Percentiles rank a stretch among this genome's conserved stretches.
phyloP scores from a whole-genome alignment of 1,284 basidiomycete species.

The Apiotrichum laibachii region DNA sequence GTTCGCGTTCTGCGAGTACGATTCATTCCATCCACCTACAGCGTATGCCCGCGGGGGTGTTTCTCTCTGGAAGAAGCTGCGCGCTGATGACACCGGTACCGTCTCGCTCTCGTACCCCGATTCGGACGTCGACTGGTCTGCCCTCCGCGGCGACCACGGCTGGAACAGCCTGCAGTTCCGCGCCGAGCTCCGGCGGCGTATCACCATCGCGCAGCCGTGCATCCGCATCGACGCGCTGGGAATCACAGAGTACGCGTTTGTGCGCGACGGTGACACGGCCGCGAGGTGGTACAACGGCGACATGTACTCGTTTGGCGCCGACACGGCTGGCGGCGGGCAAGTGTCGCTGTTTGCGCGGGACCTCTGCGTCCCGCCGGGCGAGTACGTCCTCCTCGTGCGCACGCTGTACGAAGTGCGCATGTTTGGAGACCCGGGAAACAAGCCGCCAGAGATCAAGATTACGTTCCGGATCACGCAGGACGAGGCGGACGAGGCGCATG shows the following conservation, averaged over 20 bases:
- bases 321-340: constrained; percentile 6
- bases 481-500: neutral
- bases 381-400: constrained; percentile 37
- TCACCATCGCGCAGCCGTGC: constrained; percentile 20
- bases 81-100: constrained; percentile 21
- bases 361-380: constrained; percentile 30
- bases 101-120: neutral
- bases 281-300: constrained; percentile 45
- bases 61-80: constrained; percentile 36
- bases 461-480: constrained; percentile 26
- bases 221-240: constrained; percentile 40
- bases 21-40: constrained; percentile 29
- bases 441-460: constrained; percentile 32
- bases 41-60: constrained; percentile 35
- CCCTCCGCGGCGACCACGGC: constrained; percentile 44
- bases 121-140: constrained; percentile 31
- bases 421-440: constrained; percentile 44
- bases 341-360: constrained; percentile 35
- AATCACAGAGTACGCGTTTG: constrained; percentile 43
- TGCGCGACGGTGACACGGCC: constrained; percentile 17
- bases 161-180: constrained; percentile 48
- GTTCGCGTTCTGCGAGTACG: constrained; percentile 31
- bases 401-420: constrained; percentile 46
- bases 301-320: constrained; percentile 40
- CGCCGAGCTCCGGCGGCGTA: constrained; percentile 29